A percentile compares a stretch with the other conserved stretches of the same genome.
These are phyloP conservation scores for Acanthamoeba culbertsoni DNA, from an alignment of 208 protist genomes.

Conservation along the genomic window DNA sequence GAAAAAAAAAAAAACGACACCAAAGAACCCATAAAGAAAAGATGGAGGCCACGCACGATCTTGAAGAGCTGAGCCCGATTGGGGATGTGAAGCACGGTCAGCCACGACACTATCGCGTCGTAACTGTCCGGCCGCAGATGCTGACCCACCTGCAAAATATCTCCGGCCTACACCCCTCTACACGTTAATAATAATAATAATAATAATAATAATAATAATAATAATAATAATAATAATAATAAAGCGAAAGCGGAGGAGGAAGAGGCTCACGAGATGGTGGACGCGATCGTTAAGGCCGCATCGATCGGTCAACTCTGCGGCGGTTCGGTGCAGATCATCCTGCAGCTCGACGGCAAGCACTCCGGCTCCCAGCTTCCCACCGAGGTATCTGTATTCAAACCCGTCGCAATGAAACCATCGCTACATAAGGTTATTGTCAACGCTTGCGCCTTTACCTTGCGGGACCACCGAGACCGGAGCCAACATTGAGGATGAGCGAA, in stretches of 20 bases:
- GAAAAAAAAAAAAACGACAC: neutral
- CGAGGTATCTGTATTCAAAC: conserved; percentile 27
- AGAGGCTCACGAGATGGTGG: conserved; percentile 14
- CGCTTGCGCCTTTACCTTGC: too few relatives aligned
- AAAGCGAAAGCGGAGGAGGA: neutral
- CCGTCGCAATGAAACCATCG: neutral
- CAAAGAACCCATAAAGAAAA: too few relatives aligned
- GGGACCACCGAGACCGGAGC: conserved; percentile 61
- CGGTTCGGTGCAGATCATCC: conserved; percentile 54
- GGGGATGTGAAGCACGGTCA: conserved; percentile 62
- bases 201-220: too few relatives aligned
- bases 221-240: conserved; percentile 25
- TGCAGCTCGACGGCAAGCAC: conserved; percentile 61
- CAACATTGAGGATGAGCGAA: conserved; percentile 34
- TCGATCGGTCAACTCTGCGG: neutral
- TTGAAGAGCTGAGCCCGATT: conserved; percentile 56
- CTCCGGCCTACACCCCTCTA: conserved; percentile 36
- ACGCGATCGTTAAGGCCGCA: conserved; percentile 24
- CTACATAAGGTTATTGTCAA: neutral
- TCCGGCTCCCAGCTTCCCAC: conserved; percentile 9
- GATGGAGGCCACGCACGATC: neutral
- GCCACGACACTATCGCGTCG: conserved; percentile 64
- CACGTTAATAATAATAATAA: too few relatives aligned
- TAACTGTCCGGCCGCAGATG: conserved; percentile 50
- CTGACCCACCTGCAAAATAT: conserved; percentile 59